Conservation (phyloP, 2,329 filamentous ascomycete genomes). For the Penicillium sp. region DNA sequence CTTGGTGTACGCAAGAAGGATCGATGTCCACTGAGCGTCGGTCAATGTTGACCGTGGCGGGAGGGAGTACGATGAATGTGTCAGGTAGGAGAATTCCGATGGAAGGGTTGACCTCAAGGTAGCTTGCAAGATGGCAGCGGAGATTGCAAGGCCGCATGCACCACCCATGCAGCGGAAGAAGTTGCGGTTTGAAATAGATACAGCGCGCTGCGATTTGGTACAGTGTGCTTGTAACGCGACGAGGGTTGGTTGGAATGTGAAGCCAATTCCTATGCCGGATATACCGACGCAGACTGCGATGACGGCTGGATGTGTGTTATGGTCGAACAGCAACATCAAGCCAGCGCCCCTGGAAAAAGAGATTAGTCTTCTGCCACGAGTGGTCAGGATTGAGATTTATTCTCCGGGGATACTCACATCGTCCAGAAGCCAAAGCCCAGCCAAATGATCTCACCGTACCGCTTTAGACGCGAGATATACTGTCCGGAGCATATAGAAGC, state of each 20-base stretch:
- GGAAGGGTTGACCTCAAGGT: constrained; percentile 45
- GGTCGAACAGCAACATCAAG: constrained; percentile 54
- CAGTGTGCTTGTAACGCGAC: constrained; percentile 62
- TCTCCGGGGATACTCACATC: constrained; percentile 33
- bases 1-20: constrained; percentile 55
- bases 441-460: constrained; percentile 64
- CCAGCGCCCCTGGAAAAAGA: constrained; percentile 48
- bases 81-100: constrained; percentile 38
- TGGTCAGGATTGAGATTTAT: background rate
- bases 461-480: constrained; percentile 59
- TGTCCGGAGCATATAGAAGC: constrained; percentile 52
- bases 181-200: constrained; percentile 64
- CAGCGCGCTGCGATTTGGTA: constrained; percentile 59
- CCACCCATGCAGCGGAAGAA: constrained; percentile 64
- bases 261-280: constrained; percentile 57
- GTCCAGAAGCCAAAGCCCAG: constrained; percentile 50
- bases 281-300: constrained; percentile 56
- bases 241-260: constrained; percentile 55
- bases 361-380: background rate
- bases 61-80: constrained; percentile 44
- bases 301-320: constrained; percentile 48
- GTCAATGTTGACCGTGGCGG: constrained; percentile 33
- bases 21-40: constrained; percentile 40
- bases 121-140: constrained; percentile 54
- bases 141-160: constrained; percentile 59